These are phyloP conservation scores for Malus hybrid DNA, from an alignment of 331 rosid species.

Conservation along the genomic window DNA sequence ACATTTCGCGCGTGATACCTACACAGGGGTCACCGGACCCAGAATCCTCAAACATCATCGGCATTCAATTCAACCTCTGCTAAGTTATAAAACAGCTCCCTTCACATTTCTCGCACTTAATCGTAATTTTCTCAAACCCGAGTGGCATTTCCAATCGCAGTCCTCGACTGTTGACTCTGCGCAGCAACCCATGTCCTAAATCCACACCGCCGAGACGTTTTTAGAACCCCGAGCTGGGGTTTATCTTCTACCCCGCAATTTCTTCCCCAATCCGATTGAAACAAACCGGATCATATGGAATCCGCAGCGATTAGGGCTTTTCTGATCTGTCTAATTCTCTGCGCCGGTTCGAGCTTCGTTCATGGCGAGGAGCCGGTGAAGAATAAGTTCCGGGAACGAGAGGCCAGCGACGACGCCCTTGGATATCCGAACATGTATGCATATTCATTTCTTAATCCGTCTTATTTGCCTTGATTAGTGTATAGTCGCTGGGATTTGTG, in stretches of 20 bases:
- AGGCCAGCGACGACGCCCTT: constrained; percentile 72
- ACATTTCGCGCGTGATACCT: too few relatives aligned
- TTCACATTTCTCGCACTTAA: too few relatives aligned
- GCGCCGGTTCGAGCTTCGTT: constrained; percentile 18
- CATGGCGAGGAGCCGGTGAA: constrained; percentile 43
- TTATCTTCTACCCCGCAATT: not conserved
- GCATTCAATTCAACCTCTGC: too few relatives aligned
- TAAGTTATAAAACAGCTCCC: too few relatives aligned
- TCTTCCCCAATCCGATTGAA: not conserved
- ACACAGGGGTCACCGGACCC: too few relatives aligned
- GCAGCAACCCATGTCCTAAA: not conserved
- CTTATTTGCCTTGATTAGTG: not conserved
- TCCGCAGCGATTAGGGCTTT: constrained; percentile 22
- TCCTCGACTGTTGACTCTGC: constrained; percentile 5
- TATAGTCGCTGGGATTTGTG: constrained; percentile 1
- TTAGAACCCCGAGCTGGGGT: constrained; percentile 1
- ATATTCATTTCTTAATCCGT: not conserved
- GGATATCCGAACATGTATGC: constrained; percentile 70
- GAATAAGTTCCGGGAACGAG: constrained; percentile 66
- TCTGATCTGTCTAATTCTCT: constrained; percentile 37
- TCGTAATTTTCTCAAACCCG: too few relatives aligned
- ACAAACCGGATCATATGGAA: constrained; percentile 39
- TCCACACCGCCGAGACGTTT: not conserved
- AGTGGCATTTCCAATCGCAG: not conserved
- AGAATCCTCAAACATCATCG: too few relatives aligned